These are phyloP conservation scores for Phlebiopsis flavidoalba DNA, from an alignment of 768 basidiomycete genomes.

Conservation along the genomic window DNA sequence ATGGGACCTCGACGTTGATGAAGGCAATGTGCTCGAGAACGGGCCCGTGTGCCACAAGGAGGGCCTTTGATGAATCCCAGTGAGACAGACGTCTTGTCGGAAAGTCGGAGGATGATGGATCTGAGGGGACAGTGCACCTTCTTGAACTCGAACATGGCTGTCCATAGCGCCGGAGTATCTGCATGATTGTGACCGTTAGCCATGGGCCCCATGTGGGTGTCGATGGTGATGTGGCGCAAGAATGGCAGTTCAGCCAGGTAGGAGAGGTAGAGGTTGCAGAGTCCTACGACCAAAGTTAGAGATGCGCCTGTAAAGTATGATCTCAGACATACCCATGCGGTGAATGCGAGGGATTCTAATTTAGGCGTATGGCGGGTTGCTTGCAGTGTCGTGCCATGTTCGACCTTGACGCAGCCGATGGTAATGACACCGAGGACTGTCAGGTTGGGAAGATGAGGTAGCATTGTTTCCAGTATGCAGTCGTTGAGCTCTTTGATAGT, in stretches of 20 bases:
- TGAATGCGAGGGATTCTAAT: conserved; percentile 58
- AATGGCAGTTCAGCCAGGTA: conserved; percentile 29
- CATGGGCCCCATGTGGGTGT: conserved; percentile 39
- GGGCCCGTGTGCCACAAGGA: conserved; percentile 36
- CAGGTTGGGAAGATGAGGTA: conserved; percentile 48
- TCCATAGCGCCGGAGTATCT: conserved; percentile 23
- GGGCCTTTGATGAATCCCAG: conserved; percentile 35
- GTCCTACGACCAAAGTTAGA: conserved; percentile 5
- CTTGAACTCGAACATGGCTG: conserved; percentile 25
- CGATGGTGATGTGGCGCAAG: conserved; percentile 49
- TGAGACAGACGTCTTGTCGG: conserved; percentile 37
- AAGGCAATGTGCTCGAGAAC: conserved; percentile 43
- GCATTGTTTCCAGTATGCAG: conserved; percentile 39
- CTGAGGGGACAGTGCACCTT: conserved; percentile 31
- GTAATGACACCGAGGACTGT: conserved; percentile 54
- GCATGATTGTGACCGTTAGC: conserved; percentile 18
- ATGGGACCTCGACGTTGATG: conserved; percentile 38
- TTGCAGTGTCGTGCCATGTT: conserved; percentile 45
- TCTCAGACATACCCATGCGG: conserved; percentile 43
- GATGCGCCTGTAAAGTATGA: neutral
- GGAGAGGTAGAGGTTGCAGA: conserved; percentile 11
- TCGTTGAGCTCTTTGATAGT: conserved; percentile 52
- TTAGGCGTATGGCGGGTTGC: conserved; percentile 43
- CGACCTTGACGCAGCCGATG: conserved; percentile 54
- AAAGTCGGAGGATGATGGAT: conserved; percentile 35